phyloP scores from a whole-genome alignment of 2,329 filamentous ascomycete genomes.

The Cladophialophora chaetospira region DNA sequence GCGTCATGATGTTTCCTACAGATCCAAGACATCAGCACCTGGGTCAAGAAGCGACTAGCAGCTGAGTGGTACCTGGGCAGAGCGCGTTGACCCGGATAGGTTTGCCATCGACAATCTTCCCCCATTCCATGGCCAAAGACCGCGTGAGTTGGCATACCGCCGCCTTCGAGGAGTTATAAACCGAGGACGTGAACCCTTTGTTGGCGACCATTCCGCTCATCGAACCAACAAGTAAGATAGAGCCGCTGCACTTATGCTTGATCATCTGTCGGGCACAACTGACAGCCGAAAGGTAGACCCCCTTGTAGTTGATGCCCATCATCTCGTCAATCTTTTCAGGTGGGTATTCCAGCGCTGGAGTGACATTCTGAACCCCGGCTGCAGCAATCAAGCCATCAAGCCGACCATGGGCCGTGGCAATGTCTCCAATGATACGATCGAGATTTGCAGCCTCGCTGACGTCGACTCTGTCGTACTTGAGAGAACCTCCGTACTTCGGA shows the following conservation, averaged over 20 bases:
- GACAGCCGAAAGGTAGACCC: constrained; percentile 31
- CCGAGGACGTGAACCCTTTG: constrained; percentile 39
- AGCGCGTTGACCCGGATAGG: constrained; percentile 57
- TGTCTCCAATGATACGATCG: constrained; percentile 40
- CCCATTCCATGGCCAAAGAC: constrained; percentile 49
- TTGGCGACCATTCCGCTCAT: constrained; percentile 66
- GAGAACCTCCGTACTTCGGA: constrained; percentile 41
- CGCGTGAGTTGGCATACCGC: constrained; percentile 46
- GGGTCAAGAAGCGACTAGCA: neutral
- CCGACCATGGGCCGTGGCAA: constrained; percentile 40
- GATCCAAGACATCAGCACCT: neutral
- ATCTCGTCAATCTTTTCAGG: constrained; percentile 42
- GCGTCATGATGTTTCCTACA: constrained; percentile 53
- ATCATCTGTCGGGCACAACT: constrained; percentile 68
- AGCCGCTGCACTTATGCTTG: constrained; percentile 58
- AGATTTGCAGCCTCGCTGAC: constrained; percentile 39
- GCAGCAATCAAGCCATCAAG: constrained; percentile 48
- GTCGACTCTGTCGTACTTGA: constrained; percentile 53
- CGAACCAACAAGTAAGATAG: constrained; percentile 63
- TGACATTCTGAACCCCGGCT: constrained; percentile 47
- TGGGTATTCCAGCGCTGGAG: constrained; percentile 45
- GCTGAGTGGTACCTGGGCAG: constrained; percentile 47
- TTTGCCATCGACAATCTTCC: constrained; percentile 38
- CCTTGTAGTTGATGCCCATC: constrained; percentile 37
- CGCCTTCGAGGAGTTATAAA: constrained; percentile 50